Evolutionary conservation across 768 basidiomycete genomes (phyloP).

Genomic region (Hysterangium stoloniferum): DNA sequence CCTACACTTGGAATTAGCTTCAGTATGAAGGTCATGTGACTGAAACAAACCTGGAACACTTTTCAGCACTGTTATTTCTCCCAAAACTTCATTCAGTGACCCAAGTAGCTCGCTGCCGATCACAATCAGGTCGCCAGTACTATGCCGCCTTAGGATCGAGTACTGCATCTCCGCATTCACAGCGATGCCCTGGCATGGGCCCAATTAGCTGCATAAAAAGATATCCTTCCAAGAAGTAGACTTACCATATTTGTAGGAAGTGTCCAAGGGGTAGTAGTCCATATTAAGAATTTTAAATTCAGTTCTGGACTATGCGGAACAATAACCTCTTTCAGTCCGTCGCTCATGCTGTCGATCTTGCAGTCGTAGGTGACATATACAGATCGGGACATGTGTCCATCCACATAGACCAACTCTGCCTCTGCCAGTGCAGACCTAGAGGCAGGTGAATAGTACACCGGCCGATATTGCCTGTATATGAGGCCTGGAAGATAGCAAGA

Average conservation of each 20-base stretch:
- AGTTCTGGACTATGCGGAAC: conserved; percentile 14
- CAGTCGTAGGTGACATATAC: conserved; percentile 63
- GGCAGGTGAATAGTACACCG: conserved; percentile 92
- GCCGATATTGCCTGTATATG: conserved; percentile 80
- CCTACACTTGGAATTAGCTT: conserved; percentile 12
- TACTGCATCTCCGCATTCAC: conserved; percentile 72
- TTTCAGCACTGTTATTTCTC: conserved; percentile 17
- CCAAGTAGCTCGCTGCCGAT: conserved; percentile 29
- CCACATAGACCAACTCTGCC: conserved; percentile 86
- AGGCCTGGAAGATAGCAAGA: conserved; percentile 41
- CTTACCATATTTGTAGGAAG: conserved; percentile 89
- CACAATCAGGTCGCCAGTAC: conserved; percentile 22
- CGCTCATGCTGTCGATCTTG: conserved; percentile 15
- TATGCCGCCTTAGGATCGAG: conserved; percentile 33
- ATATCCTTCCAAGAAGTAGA: background rate
- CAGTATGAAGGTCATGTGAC: background rate
- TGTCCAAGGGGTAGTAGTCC: conserved; percentile 99
- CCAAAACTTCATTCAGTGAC: conserved; percentile 23
- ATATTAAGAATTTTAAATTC: conserved; percentile 60
- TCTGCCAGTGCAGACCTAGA: conserved; percentile 92
- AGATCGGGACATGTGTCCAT: conserved; percentile 81
- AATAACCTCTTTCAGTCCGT: conserved; percentile 27
- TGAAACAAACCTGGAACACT: conserved; percentile 18
- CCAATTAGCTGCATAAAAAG: background rate
- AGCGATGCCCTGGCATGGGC: conserved; percentile 66